Conservation (phyloP, 1,284 basidiomycete species). For the Coriolopsis trogii region DNA sequence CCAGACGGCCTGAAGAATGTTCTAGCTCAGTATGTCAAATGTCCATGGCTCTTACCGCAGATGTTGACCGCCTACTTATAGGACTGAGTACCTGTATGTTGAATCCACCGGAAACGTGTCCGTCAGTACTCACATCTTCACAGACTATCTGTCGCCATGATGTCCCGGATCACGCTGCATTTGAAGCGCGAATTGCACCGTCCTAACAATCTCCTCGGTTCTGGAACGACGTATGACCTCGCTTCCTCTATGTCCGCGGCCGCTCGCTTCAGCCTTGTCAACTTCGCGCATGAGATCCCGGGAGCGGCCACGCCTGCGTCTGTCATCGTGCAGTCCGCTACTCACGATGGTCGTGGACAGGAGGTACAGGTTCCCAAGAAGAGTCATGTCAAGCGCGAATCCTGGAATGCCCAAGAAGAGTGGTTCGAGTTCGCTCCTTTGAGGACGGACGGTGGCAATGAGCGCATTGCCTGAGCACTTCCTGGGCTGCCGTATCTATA, state of each 20-base stretch:
- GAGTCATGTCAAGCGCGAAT: neutral
- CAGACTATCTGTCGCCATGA: constrained; percentile 48
- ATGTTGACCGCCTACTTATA: constrained; percentile 17
- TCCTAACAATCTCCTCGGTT: neutral
- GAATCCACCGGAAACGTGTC: neutral
- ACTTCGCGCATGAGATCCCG: neutral
- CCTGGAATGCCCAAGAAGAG: neutral
- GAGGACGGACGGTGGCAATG: neutral
- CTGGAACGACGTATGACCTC: neutral
- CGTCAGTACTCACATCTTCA: too few species aligned
- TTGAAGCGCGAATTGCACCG: constrained; percentile 31
- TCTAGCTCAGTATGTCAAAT: constrained; percentile 51
- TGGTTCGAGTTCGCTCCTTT: constrained; percentile 5
- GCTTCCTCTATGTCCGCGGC: neutral
- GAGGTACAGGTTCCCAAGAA: neutral
- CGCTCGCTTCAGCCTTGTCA: neutral
- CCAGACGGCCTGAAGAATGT: constrained; percentile 50
- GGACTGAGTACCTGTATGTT: constrained; percentile 53
- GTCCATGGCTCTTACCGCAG: neutral
- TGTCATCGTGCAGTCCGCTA: neutral
- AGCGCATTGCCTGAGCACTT: too few species aligned
- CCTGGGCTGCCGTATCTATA: too few species aligned
- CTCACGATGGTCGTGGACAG: constrained; percentile 34
- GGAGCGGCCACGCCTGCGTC: neutral
- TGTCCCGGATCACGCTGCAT: constrained; percentile 53